These are phyloP conservation scores for Dioscorea cayenensis DNA, from an alignment of 116 monocot species.

Conservation along the genomic window DNA sequence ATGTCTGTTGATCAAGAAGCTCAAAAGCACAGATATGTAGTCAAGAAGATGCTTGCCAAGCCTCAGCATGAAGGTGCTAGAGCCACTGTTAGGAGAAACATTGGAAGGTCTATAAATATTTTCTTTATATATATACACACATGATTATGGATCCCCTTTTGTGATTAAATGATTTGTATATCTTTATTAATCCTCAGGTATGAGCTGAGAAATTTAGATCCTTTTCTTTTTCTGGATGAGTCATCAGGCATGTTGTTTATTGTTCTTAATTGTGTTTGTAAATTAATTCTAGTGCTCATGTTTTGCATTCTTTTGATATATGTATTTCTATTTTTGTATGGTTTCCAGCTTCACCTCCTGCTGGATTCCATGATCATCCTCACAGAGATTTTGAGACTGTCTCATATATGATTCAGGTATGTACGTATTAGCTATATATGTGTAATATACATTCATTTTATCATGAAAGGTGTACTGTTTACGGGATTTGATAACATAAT, in stretches of 20 bases:
- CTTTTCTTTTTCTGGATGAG: conserved; percentile 90
- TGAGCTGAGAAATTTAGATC: conserved; percentile 62
- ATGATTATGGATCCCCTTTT: background rate
- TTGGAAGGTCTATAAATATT: conserved; percentile 45
- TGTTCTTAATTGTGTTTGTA: too few relatives aligned
- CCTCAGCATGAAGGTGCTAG: conserved; percentile 54
- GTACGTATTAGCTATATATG: conserved; percentile 1
- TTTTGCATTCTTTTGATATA: too few relatives aligned
- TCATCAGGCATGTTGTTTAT: conserved; percentile 16
- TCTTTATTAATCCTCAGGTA: conserved; percentile 8
- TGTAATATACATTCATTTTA: too few relatives aligned
- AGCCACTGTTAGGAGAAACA: conserved; percentile 68
- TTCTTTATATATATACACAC: background rate
- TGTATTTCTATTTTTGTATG: too few relatives aligned
- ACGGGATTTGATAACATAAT: too few relatives aligned
- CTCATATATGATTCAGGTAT: conserved; percentile 80
- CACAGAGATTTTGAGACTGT: conserved; percentile 96
- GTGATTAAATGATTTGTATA: background rate
- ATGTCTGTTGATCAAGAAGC: conserved; percentile 15
- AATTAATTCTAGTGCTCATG: too few relatives aligned
- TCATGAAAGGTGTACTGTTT: too few relatives aligned
- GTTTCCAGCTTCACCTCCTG: conserved; percentile 44
- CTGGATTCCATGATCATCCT: conserved; percentile 96
- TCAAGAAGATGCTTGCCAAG: conserved; percentile 55
- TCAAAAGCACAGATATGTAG: conserved; percentile 40